A percentile compares a stretch with the other conserved stretches of the same genome.
These are phyloP conservation scores for Gynostemma pentaphyllum DNA, from an alignment of 306 rosid species.

Conservation along the genomic window DNA sequence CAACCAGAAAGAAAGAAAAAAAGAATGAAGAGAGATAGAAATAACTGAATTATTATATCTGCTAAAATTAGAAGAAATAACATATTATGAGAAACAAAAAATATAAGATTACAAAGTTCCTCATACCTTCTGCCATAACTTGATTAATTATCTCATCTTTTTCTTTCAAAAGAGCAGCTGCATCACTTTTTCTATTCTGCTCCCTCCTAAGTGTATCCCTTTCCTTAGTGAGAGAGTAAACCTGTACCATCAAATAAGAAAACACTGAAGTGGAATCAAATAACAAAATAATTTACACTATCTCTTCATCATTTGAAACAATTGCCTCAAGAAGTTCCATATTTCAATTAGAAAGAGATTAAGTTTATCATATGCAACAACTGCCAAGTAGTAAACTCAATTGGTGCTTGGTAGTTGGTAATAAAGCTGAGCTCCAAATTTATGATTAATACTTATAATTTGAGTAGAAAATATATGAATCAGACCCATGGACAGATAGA, in stretches of 20 bases:
- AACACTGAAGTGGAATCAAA: neutral
- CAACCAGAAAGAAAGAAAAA: neutral
- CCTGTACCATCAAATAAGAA: constrained; percentile 27
- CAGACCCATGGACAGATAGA: neutral
- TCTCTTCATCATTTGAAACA: neutral
- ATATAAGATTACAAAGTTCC: neutral
- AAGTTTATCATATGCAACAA: neutral
- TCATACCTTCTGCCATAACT: constrained; percentile 98
- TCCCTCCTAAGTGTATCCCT: constrained; percentile 93
- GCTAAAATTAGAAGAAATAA: neutral
- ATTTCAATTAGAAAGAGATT: neutral
- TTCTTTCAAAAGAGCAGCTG: constrained; percentile 96
- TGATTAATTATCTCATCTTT: constrained; percentile 97
- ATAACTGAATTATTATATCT: neutral
- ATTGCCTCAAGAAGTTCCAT: neutral
- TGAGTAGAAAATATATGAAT: neutral
- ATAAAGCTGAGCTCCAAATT: neutral
- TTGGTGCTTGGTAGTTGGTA: neutral
- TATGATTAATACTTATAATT: neutral
- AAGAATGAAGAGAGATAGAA: no score
- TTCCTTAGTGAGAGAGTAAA: constrained; percentile 94
- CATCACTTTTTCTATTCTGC: constrained; percentile 92
- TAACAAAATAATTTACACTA: neutral
- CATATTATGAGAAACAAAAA: neutral
- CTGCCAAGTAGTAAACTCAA: neutral